These are phyloP conservation scores for Hypoxylon fuscum DNA, from an alignment of 495 filamentous ascomycete species.

Conservation along the genomic window DNA sequence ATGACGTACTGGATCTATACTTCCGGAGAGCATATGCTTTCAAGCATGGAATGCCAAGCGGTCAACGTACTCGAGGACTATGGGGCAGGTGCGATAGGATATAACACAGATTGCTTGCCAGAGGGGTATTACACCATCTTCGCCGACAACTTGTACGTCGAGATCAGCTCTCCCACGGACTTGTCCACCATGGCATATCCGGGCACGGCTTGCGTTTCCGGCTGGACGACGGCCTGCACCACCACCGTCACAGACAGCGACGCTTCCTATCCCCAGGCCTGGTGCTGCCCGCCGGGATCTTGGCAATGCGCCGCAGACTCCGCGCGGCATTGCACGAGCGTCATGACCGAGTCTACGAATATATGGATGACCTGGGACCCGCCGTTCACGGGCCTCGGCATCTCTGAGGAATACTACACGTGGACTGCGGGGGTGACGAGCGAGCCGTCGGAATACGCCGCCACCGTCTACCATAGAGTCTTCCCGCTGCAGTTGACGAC, in stretches of 20 bases:
- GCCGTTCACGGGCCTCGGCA: background rate
- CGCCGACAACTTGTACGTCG: background rate
- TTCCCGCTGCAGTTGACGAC: constrained; percentile 10
- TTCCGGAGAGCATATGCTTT: background rate
- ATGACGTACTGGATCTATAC: constrained; percentile 6
- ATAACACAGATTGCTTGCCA: background rate
- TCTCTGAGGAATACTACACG: background rate
- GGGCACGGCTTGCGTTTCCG: constrained; percentile 11
- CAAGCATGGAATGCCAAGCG: background rate
- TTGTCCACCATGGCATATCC: constrained; percentile 5
- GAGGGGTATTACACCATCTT: constrained; percentile 12
- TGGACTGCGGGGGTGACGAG: background rate
- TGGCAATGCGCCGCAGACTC: background rate
- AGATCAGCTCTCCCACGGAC: background rate
- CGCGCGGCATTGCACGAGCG: constrained; percentile 4
- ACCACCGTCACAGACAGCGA: background rate
- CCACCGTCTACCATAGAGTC: constrained; percentile 3
- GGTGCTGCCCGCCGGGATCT: constrained; percentile 11
- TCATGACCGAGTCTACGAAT: constrained; percentile 8
- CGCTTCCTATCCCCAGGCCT: constrained; percentile 1
- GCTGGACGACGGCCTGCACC: constrained; percentile 12
- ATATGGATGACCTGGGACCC: constrained; percentile 20
- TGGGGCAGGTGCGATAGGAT: background rate
- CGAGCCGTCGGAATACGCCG: background rate
- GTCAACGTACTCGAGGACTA: background rate